These are phyloP conservation scores for Spergularia bocconei DNA, from an alignment of 148 eudicot species.

Conservation along the genomic window DNA sequence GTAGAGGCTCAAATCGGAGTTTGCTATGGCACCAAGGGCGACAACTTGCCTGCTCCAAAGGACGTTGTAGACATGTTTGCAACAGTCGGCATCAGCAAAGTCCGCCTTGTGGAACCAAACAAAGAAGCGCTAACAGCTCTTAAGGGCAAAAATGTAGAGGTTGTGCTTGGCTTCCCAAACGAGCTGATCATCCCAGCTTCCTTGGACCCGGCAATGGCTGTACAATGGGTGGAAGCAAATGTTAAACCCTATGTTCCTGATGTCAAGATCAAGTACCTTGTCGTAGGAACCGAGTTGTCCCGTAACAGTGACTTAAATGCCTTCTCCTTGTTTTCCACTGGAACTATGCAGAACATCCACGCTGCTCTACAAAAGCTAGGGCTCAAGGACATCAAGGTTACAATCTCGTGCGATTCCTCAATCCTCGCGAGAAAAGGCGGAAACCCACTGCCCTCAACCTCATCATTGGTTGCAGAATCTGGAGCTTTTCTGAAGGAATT, in stretches of 20 bases:
- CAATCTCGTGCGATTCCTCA: conserved; percentile 31
- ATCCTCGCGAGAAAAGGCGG: background rate
- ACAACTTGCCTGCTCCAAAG: conserved; percentile 30
- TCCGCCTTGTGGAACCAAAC: conserved; percentile 40
- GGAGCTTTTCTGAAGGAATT: conserved; percentile 1
- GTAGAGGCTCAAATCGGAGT: conserved; percentile 40
- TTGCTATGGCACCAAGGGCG: conserved; percentile 35
- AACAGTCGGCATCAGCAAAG: conserved; percentile 27
- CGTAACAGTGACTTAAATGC: conserved; percentile 7
- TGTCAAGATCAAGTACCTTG: conserved; percentile 42
- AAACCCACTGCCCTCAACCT: conserved; percentile 12
- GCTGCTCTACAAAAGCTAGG: conserved; percentile 25
- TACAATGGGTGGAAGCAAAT: conserved; percentile 39
- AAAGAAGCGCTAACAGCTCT: conserved; percentile 33
- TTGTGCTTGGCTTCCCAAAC: conserved; percentile 38
- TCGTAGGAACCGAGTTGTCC: conserved; percentile 42
- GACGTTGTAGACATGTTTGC: conserved; percentile 32
- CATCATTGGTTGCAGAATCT: conserved; percentile 5
- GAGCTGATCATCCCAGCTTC: conserved; percentile 13
- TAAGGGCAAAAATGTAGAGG: conserved; percentile 38
- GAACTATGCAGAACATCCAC: conserved; percentile 15
- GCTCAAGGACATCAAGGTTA: conserved; percentile 30
- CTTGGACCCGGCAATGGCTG: conserved; percentile 22
- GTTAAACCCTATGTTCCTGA: conserved; percentile 21
- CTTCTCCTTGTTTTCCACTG: background rate